phyloP scores from a whole-genome alignment of 495 filamentous ascomycete genomes.

The Tuber brumale region DNA sequence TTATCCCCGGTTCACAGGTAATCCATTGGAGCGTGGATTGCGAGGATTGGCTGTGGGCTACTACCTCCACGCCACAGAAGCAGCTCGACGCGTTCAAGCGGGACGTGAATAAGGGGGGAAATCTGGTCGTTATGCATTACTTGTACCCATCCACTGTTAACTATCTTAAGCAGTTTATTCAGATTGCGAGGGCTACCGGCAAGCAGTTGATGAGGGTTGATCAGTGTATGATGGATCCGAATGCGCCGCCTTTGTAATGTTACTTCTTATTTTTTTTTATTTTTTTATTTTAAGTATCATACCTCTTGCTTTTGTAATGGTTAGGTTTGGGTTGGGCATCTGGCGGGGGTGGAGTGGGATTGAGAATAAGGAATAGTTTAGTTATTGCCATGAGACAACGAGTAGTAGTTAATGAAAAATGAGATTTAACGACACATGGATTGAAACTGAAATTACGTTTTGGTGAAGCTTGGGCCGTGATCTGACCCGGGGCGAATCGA shows the following conservation, averaged over 20 bases:
- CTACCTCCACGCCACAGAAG: conserved; percentile 58
- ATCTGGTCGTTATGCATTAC: conserved; percentile 73
- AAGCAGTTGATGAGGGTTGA: conserved; percentile 70
- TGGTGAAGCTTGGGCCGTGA: neutral
- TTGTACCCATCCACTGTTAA: conserved; percentile 60
- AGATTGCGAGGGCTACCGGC: conserved; percentile 58
- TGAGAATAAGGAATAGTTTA: neutral
- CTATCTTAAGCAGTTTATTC: conserved; percentile 64
- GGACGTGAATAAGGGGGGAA: conserved; percentile 59
- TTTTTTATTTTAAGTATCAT: too few relatives aligned
- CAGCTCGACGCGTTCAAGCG: conserved; percentile 69
- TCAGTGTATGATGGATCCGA: conserved; percentile 68
- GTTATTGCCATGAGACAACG: neutral
- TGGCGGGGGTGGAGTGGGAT: neutral
- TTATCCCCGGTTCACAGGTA: conserved; percentile 45
- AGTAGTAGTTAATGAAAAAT: neutral
- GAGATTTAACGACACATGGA: neutral
- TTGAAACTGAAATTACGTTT: neutral
- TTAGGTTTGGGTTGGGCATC: neutral
- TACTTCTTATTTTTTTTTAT: neutral
- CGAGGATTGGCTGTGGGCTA: conserved; percentile 71
- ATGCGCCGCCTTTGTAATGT: conserved; percentile 52
- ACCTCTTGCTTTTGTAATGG: neutral
- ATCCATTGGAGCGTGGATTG: conserved; percentile 63
- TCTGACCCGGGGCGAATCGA: neutral